phyloP scores from a whole-genome alignment of 2,329 filamentous ascomycete genomes.

The Trichoderma gracile region DNA sequence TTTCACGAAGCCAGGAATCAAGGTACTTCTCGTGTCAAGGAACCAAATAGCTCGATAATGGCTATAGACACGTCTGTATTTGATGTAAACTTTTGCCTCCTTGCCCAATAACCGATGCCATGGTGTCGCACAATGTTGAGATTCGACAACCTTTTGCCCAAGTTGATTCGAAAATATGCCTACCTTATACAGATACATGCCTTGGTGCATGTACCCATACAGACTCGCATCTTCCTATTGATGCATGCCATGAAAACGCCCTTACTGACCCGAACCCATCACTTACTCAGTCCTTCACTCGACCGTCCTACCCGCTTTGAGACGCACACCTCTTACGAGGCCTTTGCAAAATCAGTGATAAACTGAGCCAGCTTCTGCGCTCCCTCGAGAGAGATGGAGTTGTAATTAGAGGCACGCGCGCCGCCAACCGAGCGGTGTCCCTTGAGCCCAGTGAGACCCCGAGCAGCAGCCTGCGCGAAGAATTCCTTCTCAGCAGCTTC shows the following conservation, averaged over 20 bases:
- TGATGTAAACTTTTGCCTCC: background rate
- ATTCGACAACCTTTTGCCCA: constrained; percentile 1
- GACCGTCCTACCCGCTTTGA: background rate
- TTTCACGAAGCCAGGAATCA: background rate
- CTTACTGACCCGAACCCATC: background rate
- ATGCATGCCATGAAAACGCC: constrained; percentile 1
- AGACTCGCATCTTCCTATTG: background rate
- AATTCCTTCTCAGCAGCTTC: constrained; percentile 78
- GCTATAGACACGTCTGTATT: background rate
- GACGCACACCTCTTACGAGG: constrained; percentile 28
- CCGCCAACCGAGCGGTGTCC: constrained; percentile 86
- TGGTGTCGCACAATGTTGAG: constrained; percentile 19
- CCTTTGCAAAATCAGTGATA: constrained; percentile 57
- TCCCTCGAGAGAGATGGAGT: constrained; percentile 68
- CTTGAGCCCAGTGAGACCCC: constrained; percentile 76
- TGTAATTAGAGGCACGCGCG: constrained; percentile 87
- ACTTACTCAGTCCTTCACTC: background rate
- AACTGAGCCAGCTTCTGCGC: constrained; percentile 61
- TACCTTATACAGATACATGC: no score
- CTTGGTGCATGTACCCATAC: background rate
- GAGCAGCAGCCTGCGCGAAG: constrained; percentile 57
- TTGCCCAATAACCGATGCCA: background rate
- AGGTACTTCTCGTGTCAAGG: background rate
- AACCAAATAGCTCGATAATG: background rate
- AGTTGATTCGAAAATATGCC: background rate